phyloP scores from a whole-genome alignment of 2,329 filamentous ascomycete species.

The Exophiala sp. region DNA sequence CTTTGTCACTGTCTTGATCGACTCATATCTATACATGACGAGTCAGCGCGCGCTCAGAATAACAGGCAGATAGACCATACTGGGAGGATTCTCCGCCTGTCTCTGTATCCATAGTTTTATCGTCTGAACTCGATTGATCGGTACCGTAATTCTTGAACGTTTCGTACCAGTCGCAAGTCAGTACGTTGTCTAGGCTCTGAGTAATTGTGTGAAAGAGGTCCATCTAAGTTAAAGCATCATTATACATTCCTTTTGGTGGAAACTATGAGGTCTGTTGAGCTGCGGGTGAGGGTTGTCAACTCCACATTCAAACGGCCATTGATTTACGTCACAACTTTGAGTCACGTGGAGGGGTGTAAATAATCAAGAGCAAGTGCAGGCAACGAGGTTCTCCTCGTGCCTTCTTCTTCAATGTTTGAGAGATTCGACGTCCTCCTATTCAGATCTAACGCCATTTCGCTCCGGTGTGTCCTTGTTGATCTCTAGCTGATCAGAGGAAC shows the following conservation, averaged over 20 bases:
- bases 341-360: neutral
- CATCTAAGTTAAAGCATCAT: conserved; percentile 17
- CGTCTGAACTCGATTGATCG: conserved; percentile 5
- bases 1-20: conserved; percentile 48
- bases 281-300: neutral
- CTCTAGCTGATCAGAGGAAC: no score
- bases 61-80: conserved; percentile 35
- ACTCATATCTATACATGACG: conserved; percentile 53
- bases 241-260: neutral
- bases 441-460: no score
- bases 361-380: no score
- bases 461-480: no score
- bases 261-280: conserved; percentile 8
- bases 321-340: neutral
- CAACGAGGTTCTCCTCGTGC: no score
- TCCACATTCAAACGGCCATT: neutral
- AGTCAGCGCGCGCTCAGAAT: neutral
- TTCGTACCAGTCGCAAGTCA: conserved; percentile 27
- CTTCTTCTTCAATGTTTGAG: no score
- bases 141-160: conserved; percentile 21
- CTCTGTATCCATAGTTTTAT: conserved; percentile 56
- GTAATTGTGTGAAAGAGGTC: conserved; percentile 26
- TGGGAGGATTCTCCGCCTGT: conserved; percentile 59
- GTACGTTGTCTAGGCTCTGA: conserved; percentile 24
- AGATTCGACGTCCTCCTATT: no score